These are phyloP conservation scores for Dittrichia graveolens DNA, from an alignment of 129 eudicot species.

Conservation along the genomic window DNA sequence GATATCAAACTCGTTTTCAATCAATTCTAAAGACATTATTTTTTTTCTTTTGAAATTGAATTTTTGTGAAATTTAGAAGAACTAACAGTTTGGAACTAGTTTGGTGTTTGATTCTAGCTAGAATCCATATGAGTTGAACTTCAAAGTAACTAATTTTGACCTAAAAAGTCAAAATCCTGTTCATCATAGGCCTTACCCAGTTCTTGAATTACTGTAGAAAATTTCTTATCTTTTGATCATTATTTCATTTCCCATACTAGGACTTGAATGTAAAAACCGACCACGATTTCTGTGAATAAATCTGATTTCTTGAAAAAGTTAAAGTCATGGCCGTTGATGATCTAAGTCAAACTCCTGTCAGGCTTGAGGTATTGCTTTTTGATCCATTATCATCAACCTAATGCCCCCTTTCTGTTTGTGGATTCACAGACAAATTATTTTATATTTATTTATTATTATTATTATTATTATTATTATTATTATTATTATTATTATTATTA, in stretches of 20 bases:
- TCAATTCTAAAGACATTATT: too few relatives aligned
- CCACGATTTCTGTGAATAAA: slow-evolving; percentile 6
- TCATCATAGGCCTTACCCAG: not conserved
- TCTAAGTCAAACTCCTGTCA: slow-evolving; percentile 23
- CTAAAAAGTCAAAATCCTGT: slow-evolving; percentile 1
- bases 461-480: too few relatives aligned
- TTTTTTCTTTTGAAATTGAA: not conserved
- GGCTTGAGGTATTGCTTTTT: slow-evolving; percentile 46
- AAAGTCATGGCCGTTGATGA: slow-evolving; percentile 25
- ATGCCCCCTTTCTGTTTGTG: not conserved
- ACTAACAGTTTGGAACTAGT: not conserved
- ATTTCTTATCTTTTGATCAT: not conserved
- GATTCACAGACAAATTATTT: not conserved
- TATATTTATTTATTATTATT: not conserved
- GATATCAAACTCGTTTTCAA: too few relatives aligned
- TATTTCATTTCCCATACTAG: slow-evolving; percentile 11
- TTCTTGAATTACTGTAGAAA: not conserved
- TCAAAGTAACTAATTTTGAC: not conserved
- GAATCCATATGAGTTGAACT: not conserved
- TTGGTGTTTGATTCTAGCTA: not conserved
- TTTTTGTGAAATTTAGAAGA: not conserved
- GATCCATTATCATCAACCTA: not conserved
- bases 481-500: too few relatives aligned
- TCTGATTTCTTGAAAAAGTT: not conserved
- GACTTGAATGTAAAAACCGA: not conserved